Base-by-base conservation (phyloP, 2,329 filamentous ascomycete genomes). In the Pestalotiopsis sp. region DNA sequence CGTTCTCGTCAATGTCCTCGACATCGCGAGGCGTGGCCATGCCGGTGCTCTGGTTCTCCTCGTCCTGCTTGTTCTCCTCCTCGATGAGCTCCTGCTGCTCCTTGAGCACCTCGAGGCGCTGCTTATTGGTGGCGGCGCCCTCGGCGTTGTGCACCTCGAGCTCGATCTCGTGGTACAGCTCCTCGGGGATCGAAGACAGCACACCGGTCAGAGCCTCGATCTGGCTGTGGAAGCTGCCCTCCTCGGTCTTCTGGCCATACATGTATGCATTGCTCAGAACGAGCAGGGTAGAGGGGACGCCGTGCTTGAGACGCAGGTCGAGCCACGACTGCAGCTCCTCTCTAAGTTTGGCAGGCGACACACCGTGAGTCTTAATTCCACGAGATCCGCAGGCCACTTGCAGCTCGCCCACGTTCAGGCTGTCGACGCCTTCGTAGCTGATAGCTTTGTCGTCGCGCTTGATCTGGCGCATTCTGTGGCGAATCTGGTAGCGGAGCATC, bases 131-230 rank as follows among this genome's bases (percentile, higher is more conserved):
- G 27, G 96, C 96, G 12, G 95, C 95, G 70, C 96, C 96, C 83
- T 99, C 96, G 63, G 95, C 95, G 70, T 92, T 97, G 86, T 98
- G 94, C 11, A 99, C 94, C 84, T 99, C 96, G 39, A 99, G 92
- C 82, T 98, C 96, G 72, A 99, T 98, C 85, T 99, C 96, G 86
- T 99, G 96, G 93, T 97, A 99, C 56, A 99, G 87, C 81, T 99
- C 96, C 82, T 99, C 96, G 3, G 96, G 96, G 71, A 99, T 98
- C 70, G 93, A 95, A 56, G 93, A 97, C 56, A 99, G 86, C 4
- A 99, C 96, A 67, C 94, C 93, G 70, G 95, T 93, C 63, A 99
- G 88, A 0, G 96, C 94, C 73, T 98, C 95, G 69, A 99, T 94
- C 83, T 98, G 95, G 70, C 90, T 93, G 39, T 92, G 90, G 76